Base-by-base conservation (phyloP, 2,329 filamentous ascomycete genomes). In the Colletotrichum sp. region DNA sequence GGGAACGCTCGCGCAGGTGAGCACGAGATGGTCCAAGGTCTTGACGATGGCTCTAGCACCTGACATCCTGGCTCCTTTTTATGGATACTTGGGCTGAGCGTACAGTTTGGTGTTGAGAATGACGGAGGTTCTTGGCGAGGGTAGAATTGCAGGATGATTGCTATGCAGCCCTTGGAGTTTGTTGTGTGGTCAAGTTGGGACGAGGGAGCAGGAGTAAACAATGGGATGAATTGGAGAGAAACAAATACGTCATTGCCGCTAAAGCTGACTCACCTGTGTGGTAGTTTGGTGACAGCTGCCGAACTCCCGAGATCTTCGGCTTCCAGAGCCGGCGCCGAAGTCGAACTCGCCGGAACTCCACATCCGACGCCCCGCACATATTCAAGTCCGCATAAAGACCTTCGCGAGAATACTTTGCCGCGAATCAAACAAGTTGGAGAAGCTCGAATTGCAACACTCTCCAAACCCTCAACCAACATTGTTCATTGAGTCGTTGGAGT, bases 11-110 rank as follows among this genome's bases (percentile, higher is more conserved):
- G 84, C 84, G 76, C 90, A 90, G 2, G 91, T 93, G 21, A 93
- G 85, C 76, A 93, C 91, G 10, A 93, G 82, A 78, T 93, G 91
- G 81, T 93, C 91, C 16, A 93, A 84, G 10, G 90, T 87, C 67
- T 83, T 86, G 75, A 87, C 84, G 28, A 81, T 70, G 1, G 80
- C 79, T 71, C 72, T 55, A 5, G 72, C 66, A 18, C 60, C 60
- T 2, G 72, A 44, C 72, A 75, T 75, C 9, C 5, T 52, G 32
- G 9, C 12, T 24, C n/a, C n/a, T n/a, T n/a, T n/a, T n/a, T n/a
- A n/a, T n/a, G n/a, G n/a, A n/a, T n/a, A n/a, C n/a, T n/a, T n/a
- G n/a, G n/a, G n/a, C n/a, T n/a, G n/a, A n/a, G n/a, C n/a, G n/a
- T n/a, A n/a, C n/a, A n/a, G n/a, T n/a, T n/a, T n/a, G n/a, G n/a